Base-by-base conservation (phyloP, 805 yeast species). In the Candida argentea region DNA sequence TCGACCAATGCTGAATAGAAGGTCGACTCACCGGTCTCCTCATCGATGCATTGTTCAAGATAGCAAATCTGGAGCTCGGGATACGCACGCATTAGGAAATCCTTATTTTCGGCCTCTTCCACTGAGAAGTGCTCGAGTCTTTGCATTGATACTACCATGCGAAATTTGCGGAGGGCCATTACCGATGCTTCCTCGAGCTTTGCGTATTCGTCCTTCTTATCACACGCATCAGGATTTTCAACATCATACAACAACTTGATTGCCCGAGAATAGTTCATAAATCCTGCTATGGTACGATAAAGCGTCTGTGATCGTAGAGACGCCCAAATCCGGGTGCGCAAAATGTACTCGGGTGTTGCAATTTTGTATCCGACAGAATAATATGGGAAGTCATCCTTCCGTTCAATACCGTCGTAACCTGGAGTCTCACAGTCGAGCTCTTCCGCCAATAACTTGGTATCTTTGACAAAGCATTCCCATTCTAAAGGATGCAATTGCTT, bases 1-100 rank as follows among this genome's bases (percentile, higher is more conserved):
- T 82, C 93, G 43, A 82, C 70, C 52, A 81, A 57, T 17, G 76
- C 66, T 5, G 89, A 76, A 43, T 67, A 76, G 32, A 63, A 80
- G 16, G 55, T 49, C 18, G 51, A 56, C 29, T 61, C 65, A 27
- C 67, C 65, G 14, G 65, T 57, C 27, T 48, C 63, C 2, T 26
- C 18, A 55, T 60, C 35, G 40, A 47, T 48, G 36, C 67, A 76
- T 41, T 65, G 70, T 31, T 74, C 81, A 36, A 76, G 58, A 45
- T 70, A 76, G 17, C 76, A 67, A 38, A 76, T 65, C 46, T 76
- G 82, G 35, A 76, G 55, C 35, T 75, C 82, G 2, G 84, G 84
- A 48, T 73, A 75, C 5, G 78, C 75, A 40, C 81, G 55, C 34
- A 76, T 54, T 25, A 76, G 55, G 40, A 74, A 65, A 30, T 75